Base-by-base conservation (phyloP, 31 red algal species). In the Asparagopsis taxiformis region DNA sequence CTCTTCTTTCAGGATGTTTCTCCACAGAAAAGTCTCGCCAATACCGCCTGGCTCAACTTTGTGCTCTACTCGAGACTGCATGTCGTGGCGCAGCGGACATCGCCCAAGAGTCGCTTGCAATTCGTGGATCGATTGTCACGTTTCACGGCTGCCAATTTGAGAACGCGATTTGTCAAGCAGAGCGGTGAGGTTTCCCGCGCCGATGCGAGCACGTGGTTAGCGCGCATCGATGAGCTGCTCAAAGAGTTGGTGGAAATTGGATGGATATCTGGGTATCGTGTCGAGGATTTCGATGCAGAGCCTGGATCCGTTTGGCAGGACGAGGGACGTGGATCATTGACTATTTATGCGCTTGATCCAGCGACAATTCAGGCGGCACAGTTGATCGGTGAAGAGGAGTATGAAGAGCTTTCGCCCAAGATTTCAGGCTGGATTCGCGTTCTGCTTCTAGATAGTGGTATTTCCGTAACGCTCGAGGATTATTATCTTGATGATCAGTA, bases 351-450 rank as follows among this genome's bases (percentile, higher is more conserved):
- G 31, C 30, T 33, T 9, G 62, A 86, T 60, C 50, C 60, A 13
- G 69, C 68, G 9, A 69, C 70, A 2, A 68, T 86, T 8, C 81
- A 75, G 38, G 48, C 50, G 16, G 81, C 81, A 17, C 69, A 76
- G 36, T 50, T 86, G 17, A 75, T 86, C 46, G 81, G 81, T 19
- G 81, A 86, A 37, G 81, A 86, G 58, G 21, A 72, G 20, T 76
- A 32, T 61, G 81, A 86, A 28, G 70, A 86, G 68, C 33, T 86
- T 56, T 76, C 70, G 8, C 81, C 81, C 25, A 86, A 86, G 53
- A 17, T 76, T 6, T 76, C 81, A 2, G 57, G 68, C 17, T 76
- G 43, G 61, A 68, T 86, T 7, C 56, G 26, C 17, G 70, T 38
- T 7, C 25, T 51, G n/a, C 43, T 86, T 24, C 25, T 15, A 8